Base-by-base conservation (phyloP, 352 stramenopile genomes). In the Peronospora farinosa region DNA sequence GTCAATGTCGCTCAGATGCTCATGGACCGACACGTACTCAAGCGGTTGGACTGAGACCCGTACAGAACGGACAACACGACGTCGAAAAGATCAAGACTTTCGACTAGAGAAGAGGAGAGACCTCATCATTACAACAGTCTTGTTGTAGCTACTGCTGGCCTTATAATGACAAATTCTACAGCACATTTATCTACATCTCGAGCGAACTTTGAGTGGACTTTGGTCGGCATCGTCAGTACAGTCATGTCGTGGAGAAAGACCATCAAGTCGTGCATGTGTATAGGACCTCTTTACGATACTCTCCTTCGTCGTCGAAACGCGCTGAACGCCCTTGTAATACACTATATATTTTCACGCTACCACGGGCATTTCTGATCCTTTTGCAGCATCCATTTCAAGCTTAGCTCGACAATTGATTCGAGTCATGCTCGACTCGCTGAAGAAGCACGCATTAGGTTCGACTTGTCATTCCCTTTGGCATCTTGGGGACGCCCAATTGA, bases 1-100 rank as follows among this genome's bases (percentile, higher is more conserved):
- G 30, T 28, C 5, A 71, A 57, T 37, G 60, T 85, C 17, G 78
- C 74, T 6, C 77, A 85, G 46, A 54, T 78, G 40, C 48, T 85
- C 13, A 60, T 88, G 31, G 74, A 86, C 35, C 66, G 78, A 44
- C 74, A 88, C 47, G 54, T 72, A 13, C 73, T 72, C 51, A 68
- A 70, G 38, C 74, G 64, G 17, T 84, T 0, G 55, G 58, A 10
- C 49, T 46, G 0, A 28, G 27, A 23, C 63, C 38, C 3, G 57
- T 78, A 13, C 65, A 69, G 30, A 58, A 21, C 17, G 44, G 25
- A 30, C 47, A 49, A 19, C 35, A 51, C 13, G 61, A 28, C 51
- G 37, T 48, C 7, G 50, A 68, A 28, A 62, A 35, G 50, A 54
- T 23, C 65, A 56, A 63, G 23, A 5, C 1, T 32, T 3, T 46